Evolutionary conservation across 257 asterid species (phyloP).

Genomic region (Solanum pennellii): DNA sequence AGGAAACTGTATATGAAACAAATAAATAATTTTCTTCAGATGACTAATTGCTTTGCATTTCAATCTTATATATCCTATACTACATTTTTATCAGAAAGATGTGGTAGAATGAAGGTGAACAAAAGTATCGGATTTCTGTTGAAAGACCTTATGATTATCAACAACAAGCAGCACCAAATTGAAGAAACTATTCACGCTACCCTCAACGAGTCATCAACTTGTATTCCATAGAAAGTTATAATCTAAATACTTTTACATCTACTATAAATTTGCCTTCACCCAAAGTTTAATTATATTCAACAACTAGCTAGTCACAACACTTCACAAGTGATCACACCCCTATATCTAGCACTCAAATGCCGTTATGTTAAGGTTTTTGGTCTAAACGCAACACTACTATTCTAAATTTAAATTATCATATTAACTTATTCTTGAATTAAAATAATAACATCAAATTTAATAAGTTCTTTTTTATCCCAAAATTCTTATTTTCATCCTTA

Average conservation of each 20-base stretch:
- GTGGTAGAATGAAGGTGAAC: no score
- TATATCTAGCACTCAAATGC: neutral
- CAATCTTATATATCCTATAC: neutral
- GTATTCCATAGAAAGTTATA: neutral
- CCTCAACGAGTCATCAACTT: neutral
- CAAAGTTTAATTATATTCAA: neutral
- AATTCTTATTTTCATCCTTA: no score
- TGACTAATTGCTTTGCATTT: neutral
- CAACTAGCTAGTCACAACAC: neutral
- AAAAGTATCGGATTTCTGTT: no score
- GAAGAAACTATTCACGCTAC: no score
- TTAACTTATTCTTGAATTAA: neutral
- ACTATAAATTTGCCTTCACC: neutral
- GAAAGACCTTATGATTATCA: no score
- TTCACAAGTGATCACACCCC: neutral
- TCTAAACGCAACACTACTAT: neutral
- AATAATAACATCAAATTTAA: neutral
- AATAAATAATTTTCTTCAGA: no score
- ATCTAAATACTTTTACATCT: neutral
- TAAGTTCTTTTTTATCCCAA: no score
- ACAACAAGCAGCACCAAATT: no score
- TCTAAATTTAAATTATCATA: neutral
- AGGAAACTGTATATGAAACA: neutral
- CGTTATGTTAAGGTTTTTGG: neutral
- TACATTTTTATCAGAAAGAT: neutral